These are phyloP conservation scores for Termitomyces sp. DNA, from an alignment of 768 basidiomycete genomes.

Conservation along the genomic window DNA sequence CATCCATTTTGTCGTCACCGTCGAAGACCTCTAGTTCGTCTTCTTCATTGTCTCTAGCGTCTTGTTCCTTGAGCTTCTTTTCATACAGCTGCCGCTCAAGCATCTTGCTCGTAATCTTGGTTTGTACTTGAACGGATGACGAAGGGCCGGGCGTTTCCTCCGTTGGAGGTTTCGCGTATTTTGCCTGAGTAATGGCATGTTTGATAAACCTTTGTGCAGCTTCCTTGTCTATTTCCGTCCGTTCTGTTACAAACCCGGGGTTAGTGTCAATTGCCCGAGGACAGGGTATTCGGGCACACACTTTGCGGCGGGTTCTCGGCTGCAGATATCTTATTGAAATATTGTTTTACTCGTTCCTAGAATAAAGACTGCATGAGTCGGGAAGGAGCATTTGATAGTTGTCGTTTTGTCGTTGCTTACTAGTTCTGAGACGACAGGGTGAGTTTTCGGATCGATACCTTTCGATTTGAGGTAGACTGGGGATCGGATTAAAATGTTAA, in stretches of 20 bases:
- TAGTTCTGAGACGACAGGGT: conserved; percentile 73
- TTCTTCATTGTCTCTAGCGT: conserved; percentile 39
- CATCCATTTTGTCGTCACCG: conserved; percentile 15
- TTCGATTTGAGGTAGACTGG: conserved; percentile 78
- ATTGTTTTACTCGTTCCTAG: conserved; percentile 72
- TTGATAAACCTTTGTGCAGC: conserved; percentile 84
- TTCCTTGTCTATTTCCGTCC: conserved; percentile 64
- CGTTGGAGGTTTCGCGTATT: conserved; percentile 30
- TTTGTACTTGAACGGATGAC: conserved; percentile 35
- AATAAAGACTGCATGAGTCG: not conserved
- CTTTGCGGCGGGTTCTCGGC: conserved; percentile 68
- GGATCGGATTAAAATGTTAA: conserved; percentile 8
- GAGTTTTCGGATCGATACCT: conserved; percentile 77
- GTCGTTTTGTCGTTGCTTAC: conserved; percentile 28
- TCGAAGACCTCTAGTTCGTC: conserved; percentile 39
- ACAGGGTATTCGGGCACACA: conserved; percentile 24
- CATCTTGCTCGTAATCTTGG: conserved; percentile 72
- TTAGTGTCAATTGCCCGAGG: not conserved
- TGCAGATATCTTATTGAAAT: conserved; percentile 78
- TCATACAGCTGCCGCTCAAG: conserved; percentile 63
- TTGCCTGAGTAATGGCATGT: conserved; percentile 70
- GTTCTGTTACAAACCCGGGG: conserved; percentile 24
- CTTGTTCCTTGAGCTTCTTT: conserved; percentile 48
- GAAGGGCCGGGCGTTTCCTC: conserved; percentile 29
- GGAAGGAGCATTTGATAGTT: not conserved